phyloP scores from a whole-genome alignment of 83 land plant species.

The Larix sibirica region DNA sequence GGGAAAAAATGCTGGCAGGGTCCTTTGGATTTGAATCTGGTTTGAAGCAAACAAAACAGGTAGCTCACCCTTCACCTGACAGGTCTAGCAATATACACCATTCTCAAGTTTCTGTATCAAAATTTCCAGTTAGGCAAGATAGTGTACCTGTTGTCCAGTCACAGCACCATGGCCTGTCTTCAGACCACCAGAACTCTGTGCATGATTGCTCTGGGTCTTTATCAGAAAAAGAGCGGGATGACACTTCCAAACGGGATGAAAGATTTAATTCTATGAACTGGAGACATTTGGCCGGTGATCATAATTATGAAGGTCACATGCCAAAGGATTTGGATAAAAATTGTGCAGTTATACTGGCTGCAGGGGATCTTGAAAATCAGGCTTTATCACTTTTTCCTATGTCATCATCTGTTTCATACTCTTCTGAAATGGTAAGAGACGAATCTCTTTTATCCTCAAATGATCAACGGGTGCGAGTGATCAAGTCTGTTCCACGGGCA shows the following conservation, averaged over 20 bases:
- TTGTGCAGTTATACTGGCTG: not conserved
- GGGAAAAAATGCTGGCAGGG: not conserved
- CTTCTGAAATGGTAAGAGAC: conserved; percentile 7
- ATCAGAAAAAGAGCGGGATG: not conserved
- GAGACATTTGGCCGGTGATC: not conserved
- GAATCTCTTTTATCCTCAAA: not conserved
- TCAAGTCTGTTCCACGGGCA: conserved; percentile 37
- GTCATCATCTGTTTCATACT: conserved; percentile 1
- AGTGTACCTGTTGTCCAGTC: not conserved
- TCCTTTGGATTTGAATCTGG: conserved; percentile 12
- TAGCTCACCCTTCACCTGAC: conserved; percentile 2
- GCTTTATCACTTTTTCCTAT: conserved; percentile 11
- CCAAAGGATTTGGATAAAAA: not conserved
- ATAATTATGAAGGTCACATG: not conserved
- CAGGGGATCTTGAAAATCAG: conserved; percentile 7
- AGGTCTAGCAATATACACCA: not conserved
- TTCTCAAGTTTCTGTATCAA: not conserved
- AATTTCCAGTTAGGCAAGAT: conserved; percentile 8
- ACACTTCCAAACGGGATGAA: not conserved
- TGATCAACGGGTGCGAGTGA: conserved; percentile 17
- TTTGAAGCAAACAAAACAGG: not conserved
- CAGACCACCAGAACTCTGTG: not conserved
- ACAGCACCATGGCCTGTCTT: not conserved
- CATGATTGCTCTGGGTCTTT: not conserved
- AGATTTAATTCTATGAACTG: not conserved